These are phyloP conservation scores for Macrocystidia cucumis DNA, from an alignment of 1,284 basidiomycete species.

Conservation along the genomic window DNA sequence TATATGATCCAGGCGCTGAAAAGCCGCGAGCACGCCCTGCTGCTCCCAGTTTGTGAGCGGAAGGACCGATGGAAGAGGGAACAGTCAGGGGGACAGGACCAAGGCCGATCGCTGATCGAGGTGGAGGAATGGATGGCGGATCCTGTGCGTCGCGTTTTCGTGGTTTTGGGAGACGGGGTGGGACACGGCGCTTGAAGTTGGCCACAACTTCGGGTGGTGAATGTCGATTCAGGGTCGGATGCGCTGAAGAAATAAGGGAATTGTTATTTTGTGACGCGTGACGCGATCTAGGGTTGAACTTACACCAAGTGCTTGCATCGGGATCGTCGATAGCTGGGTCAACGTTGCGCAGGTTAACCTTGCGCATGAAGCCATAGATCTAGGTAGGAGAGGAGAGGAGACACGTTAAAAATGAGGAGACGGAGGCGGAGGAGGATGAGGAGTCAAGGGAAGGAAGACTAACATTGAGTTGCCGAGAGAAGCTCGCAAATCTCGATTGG, in stretches of 20 bases:
- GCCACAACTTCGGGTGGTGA: constrained; percentile 82
- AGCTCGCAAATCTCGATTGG: constrained; percentile 89
- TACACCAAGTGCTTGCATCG: constrained; percentile 91
- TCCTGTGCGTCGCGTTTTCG: constrained; percentile 68
- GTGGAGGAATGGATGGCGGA: constrained; percentile 52
- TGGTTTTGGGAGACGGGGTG: constrained; percentile 81
- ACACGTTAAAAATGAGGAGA: constrained; percentile 15
- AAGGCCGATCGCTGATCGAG: constrained; percentile 63
- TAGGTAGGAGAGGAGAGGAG: constrained; percentile 21
- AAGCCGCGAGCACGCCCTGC: constrained; percentile 66
- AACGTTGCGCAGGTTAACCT: constrained; percentile 86
- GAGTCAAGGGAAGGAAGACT: too few species aligned
- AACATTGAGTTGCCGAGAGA: constrained; percentile 90
- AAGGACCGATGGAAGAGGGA: constrained; percentile 31
- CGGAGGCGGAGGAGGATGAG: constrained; percentile 25
- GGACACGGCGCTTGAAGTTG: constrained; percentile 88
- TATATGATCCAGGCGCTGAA: constrained; percentile 72
- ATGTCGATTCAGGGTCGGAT: constrained; percentile 81
- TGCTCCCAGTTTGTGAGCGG: constrained; percentile 32
- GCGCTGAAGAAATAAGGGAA: constrained; percentile 42
- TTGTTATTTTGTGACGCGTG: constrained; percentile 2
- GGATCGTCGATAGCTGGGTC: constrained; percentile 89
- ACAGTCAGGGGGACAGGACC: constrained; percentile 54
- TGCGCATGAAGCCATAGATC: constrained; percentile 96
- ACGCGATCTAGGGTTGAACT: constrained; percentile 25